These are phyloP conservation scores for Viola pubescens DNA, from an alignment of 441 rosid genomes.

Conservation along the genomic window DNA sequence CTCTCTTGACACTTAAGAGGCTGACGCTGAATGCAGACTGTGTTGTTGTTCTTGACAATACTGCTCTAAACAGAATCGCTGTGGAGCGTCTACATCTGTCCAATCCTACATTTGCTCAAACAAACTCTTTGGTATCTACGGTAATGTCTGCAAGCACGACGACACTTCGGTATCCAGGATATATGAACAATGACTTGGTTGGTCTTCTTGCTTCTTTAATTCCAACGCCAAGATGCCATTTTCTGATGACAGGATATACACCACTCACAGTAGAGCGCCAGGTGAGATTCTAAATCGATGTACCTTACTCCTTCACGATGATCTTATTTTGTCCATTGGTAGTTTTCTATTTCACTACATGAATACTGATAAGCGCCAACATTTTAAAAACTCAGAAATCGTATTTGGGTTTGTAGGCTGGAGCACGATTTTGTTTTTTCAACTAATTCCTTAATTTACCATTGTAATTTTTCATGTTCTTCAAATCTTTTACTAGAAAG, in stretches of 20 bases:
- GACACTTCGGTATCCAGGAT: slow-evolving; percentile 93
- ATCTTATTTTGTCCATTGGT: neutral
- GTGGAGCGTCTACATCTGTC: slow-evolving; percentile 87
- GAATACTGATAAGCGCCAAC: slow-evolving; percentile 1
- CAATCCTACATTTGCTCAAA: slow-evolving; percentile 87
- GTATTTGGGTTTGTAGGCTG: neutral
- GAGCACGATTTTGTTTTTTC: neutral
- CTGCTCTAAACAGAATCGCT: slow-evolving; percentile 91
- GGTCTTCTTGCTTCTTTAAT: slow-evolving; percentile 96
- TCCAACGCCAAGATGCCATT: slow-evolving; percentile 98
- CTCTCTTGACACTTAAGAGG: slow-evolving; percentile 90
- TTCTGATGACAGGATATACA: slow-evolving; percentile 98
- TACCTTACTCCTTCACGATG: neutral
- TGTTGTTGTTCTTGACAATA: slow-evolving; percentile 97
- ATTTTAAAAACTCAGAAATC: slow-evolving; percentile 8
- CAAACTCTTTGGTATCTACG: slow-evolving; percentile 92
- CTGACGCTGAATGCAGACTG: slow-evolving; percentile 94
- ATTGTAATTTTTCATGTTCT: slow-evolving; percentile 7
- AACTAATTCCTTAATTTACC: neutral
- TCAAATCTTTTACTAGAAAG: neutral
- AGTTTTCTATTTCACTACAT: slow-evolving; percentile 3
- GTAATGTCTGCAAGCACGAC: slow-evolving; percentile 99
- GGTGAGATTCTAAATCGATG: slow-evolving; percentile 31
- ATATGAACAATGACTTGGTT: slow-evolving; percentile 98
- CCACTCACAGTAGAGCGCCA: slow-evolving; percentile 97